These are phyloP conservation scores for Epipyxis sp. DNA, from an alignment of 108 stramenopile species.

Conservation along the genomic window DNA sequence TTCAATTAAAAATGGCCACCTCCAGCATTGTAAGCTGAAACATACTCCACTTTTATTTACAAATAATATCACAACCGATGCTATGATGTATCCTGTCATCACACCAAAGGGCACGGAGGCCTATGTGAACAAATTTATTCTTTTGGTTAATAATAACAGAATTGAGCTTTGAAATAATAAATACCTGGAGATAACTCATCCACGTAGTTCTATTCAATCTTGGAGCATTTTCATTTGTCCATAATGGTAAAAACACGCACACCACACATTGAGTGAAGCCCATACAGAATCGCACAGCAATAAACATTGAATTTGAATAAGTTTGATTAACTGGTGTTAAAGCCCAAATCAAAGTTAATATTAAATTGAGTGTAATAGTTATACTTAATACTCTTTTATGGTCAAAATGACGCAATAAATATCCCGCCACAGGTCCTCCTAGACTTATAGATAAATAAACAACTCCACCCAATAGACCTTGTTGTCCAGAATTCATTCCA, in stretches of 20 bases:
- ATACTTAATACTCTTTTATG: conserved; percentile 10
- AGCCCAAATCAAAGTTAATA: conserved; percentile 30
- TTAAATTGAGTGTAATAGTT: background rate
- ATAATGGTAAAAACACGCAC: conserved; percentile 29
- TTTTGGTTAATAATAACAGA: no score
- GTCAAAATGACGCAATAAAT: conserved; percentile 10
- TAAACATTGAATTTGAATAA: conserved; percentile 25
- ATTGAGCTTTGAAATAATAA: no score
- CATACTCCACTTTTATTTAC: background rate
- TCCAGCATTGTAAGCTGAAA: conserved; percentile 13
- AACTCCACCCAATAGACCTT: conserved; percentile 34
- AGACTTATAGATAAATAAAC: conserved; percentile 20
- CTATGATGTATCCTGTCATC: conserved; percentile 20
- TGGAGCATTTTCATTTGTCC: conserved; percentile 35
- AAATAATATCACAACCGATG: background rate
- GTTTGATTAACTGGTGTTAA: conserved; percentile 19
- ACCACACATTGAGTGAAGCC: conserved; percentile 15
- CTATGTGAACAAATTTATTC: background rate
- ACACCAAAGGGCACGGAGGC: conserved; percentile 28
- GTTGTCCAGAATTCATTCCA: conserved; percentile 28
- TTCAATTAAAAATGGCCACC: conserved; percentile 30
- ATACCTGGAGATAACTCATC: conserved; percentile 27
- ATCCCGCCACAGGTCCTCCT: conserved; percentile 28
- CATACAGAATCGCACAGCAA: conserved; percentile 19
- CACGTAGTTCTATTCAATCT: conserved; percentile 18